Percentiles rank a stretch among this genome's conserved stretches.
Conservation (phyloP, 805 yeast genomes). For the Wickerhamiella dianesei region DNA sequence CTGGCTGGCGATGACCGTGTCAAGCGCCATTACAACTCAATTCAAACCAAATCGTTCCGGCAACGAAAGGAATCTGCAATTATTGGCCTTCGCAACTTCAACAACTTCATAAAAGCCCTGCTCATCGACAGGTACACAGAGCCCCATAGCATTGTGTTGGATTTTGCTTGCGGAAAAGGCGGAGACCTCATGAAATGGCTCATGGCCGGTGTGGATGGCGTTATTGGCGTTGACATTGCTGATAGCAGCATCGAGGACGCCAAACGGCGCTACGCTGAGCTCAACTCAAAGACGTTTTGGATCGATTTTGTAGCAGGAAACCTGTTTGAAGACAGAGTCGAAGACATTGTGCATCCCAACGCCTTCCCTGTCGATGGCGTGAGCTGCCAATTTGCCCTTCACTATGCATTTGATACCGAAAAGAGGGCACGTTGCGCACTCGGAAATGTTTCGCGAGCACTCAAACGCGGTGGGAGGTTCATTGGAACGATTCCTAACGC, state of each 20-base stretch:
- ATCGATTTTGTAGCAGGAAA: constrained; percentile 86
- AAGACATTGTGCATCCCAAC: constrained; percentile 56
- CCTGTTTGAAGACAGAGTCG: constrained; percentile 61
- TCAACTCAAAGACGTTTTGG: constrained; percentile 40
- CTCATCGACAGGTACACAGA: constrained; percentile 56
- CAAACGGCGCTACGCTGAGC: constrained; percentile 52
- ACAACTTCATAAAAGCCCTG: constrained; percentile 82
- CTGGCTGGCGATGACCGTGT: constrained; percentile 27
- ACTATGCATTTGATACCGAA: constrained; percentile 86
- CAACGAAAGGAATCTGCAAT: constrained; percentile 69
- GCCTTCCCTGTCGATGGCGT: constrained; percentile 80
- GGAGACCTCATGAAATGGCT: constrained; percentile 92
- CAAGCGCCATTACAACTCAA: constrained; percentile 70
- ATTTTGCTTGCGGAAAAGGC: constrained; percentile 95
- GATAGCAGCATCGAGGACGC: constrained; percentile 83
- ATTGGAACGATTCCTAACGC: constrained; percentile 92
- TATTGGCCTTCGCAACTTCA: constrained; percentile 73
- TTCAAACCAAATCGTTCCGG: constrained; percentile 50
- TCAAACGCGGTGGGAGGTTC: constrained; percentile 73
- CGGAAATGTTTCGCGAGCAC: constrained; percentile 58
- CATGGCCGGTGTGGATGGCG: constrained; percentile 55
- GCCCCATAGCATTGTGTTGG: constrained; percentile 49
- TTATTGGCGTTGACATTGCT: constrained; percentile 84
- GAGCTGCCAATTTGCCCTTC: constrained; percentile 83
- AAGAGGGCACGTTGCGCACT: constrained; percentile 60